Percentiles rank a stretch among this genome's conserved stretches.
These are phyloP conservation scores for Nectriaceae sp. DNA, from an alignment of 2,329 filamentous ascomycete genomes.

Conservation along the genomic window DNA sequence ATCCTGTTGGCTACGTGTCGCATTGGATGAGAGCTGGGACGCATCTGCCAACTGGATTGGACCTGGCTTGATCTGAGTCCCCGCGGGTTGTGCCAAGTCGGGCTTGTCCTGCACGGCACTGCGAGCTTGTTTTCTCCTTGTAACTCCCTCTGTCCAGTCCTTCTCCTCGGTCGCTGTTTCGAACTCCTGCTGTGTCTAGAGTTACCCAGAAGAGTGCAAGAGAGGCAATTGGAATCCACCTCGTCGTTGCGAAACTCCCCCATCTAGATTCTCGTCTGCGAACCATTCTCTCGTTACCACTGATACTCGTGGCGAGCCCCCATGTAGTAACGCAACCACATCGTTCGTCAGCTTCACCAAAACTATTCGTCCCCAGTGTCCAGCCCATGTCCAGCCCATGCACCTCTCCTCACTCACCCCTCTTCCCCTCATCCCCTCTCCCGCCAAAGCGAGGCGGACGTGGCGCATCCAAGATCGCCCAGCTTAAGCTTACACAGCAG, in stretches of 20 bases:
- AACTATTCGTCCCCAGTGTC: slow-evolving; percentile 23
- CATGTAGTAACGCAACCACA: background rate
- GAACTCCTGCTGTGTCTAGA: background rate
- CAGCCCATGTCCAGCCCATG: slow-evolving; percentile 17
- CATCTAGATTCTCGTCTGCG: too few relatives aligned
- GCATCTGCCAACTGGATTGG: too few relatives aligned
- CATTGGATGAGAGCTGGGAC: background rate
- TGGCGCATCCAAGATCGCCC: slow-evolving; percentile 28
- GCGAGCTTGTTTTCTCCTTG: slow-evolving; percentile 3
- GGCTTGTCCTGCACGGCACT: slow-evolving; percentile 7
- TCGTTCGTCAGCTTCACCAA: slow-evolving; percentile 23
- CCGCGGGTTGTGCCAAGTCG: too few relatives aligned
- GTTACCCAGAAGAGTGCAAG: too few relatives aligned
- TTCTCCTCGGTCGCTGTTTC: background rate
- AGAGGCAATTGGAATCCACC: too few relatives aligned
- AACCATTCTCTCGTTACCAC: slow-evolving; percentile 10
- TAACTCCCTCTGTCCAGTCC: slow-evolving; percentile 1
- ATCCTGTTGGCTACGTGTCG: background rate
- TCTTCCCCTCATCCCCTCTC: slow-evolving; percentile 12
- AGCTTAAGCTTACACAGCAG: slow-evolving; percentile 6
- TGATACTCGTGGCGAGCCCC: background rate
- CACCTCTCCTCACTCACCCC: slow-evolving; percentile 18
- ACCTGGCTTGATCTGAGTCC: too few relatives aligned
- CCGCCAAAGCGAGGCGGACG: slow-evolving; percentile 27
- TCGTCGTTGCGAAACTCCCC: too few relatives aligned